These are phyloP conservation scores for Brassica nigra DNA, from an alignment of 345 rosid species.

Conservation along the genomic window DNA sequence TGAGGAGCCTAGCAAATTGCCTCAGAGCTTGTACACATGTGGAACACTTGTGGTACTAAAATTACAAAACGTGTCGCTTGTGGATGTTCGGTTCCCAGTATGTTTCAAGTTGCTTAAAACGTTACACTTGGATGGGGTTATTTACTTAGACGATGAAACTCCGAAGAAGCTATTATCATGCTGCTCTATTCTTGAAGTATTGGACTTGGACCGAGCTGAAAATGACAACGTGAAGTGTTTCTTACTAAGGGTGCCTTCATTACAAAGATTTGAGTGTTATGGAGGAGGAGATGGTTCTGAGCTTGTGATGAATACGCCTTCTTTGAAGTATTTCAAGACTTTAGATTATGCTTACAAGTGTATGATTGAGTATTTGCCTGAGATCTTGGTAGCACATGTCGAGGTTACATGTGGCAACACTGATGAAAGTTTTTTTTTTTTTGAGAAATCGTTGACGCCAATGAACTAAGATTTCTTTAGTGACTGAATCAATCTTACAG, in stretches of 20 bases:
- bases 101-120: not conserved
- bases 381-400: not conserved
- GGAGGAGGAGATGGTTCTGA: not conserved
- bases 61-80: not conserved
- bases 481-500: not conserved
- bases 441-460: too few relatives aligned
- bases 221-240: not conserved
- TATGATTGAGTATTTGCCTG: not conserved
- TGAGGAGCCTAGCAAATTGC: not conserved
- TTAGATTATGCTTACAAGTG: not conserved
- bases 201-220: not conserved
- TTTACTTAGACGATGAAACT: not conserved
- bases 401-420: not conserved
- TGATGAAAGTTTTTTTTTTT: not conserved
- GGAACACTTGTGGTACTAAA: not conserved
- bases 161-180: not conserved
- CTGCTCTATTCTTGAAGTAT: not conserved
- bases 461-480: not conserved
- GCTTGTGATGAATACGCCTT: not conserved
- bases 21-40: not conserved
- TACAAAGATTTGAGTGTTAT: not conserved
- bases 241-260: not conserved
- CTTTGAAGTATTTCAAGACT: not conserved
- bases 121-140: not conserved
- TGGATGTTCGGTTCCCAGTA: not conserved